Evolutionary conservation across 306 rosid genomes (phyloP).

Genomic region (Cercis canadensis): DNA sequence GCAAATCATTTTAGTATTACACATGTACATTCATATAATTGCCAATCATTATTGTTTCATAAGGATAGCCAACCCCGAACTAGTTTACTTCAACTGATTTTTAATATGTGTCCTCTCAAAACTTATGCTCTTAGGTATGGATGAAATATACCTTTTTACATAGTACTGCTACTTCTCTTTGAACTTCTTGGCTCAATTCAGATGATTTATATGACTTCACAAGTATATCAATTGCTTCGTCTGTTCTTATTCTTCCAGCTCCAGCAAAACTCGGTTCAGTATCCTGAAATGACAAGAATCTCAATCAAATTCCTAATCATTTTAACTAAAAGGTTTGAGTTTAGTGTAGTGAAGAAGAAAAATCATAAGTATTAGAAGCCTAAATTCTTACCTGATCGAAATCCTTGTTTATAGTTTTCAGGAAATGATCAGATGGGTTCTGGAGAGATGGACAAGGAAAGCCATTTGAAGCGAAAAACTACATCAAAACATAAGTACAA

Average conservation of each 20-base stretch:
- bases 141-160: slow-evolving; percentile 32
- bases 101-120: too few species aligned
- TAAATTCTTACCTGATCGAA: slow-evolving; percentile 53
- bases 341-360: background rate
- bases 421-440: slow-evolving; percentile 77
- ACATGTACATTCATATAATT: too few species aligned
- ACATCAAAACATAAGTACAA: slow-evolving; percentile 11
- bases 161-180: slow-evolving; percentile 38
- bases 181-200: slow-evolving; percentile 43
- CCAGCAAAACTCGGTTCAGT: slow-evolving; percentile 39
- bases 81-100: background rate
- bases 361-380: too few species aligned
- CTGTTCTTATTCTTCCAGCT: slow-evolving; percentile 31
- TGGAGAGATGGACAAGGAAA: slow-evolving; percentile 69
- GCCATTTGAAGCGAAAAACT: slow-evolving; percentile 74
- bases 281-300: slow-evolving; percentile 38
- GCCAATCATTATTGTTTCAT: too few species aligned
- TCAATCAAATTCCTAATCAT: background rate
- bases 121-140: background rate
- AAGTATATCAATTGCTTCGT: slow-evolving; percentile 52
- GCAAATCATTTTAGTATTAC: too few species aligned
- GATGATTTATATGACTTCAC: slow-evolving; percentile 49
- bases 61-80: too few species aligned
- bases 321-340: background rate
- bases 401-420: slow-evolving; percentile 79